These are phyloP conservation scores for Aspergillus nidulans DNA, from an alignment of 495 filamentous ascomycete species.

Conservation along the genomic window DNA sequence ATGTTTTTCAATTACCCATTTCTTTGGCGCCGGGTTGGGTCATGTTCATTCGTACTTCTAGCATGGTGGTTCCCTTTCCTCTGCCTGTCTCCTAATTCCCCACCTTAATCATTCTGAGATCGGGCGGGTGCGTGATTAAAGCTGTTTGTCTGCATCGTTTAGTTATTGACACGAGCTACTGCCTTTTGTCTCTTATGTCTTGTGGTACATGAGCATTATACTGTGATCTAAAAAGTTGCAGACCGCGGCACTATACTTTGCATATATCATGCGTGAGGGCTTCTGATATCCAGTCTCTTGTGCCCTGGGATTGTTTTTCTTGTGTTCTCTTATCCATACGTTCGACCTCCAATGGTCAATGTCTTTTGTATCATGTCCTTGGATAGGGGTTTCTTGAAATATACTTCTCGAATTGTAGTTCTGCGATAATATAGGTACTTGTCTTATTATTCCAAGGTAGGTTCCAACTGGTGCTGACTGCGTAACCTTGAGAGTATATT, in stretches of 20 bases:
- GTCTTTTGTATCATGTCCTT: constrained; percentile 7
- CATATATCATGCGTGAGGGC: constrained; percentile 20
- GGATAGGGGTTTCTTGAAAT: neutral
- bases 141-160: constrained; percentile 16
- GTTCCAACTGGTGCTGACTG: neutral
- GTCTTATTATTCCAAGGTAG: neutral
- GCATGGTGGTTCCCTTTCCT: constrained; percentile 17
- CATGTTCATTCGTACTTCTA: constrained; percentile 19
- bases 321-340: constrained; percentile 6
- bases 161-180: constrained; percentile 7
- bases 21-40: constrained; percentile 31
- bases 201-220: constrained; percentile 17
- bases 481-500: neutral
- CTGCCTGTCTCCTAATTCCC: constrained; percentile 3
- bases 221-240: constrained; percentile 20
- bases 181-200: constrained; percentile 4
- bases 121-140: constrained; percentile 9
- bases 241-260: constrained; percentile 18
- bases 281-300: constrained; percentile 24
- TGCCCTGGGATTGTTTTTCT: constrained; percentile 20
- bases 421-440: constrained; percentile 9
- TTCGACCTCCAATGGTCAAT: neutral
- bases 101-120: neutral
- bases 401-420: constrained; percentile 6
- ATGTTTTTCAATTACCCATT: constrained; percentile 21